Percentiles rank a stretch among this genome's conserved stretches.
phyloP scores from a whole-genome alignment of 345 rosid species.

The Lagerstroemia speciosa region DNA sequence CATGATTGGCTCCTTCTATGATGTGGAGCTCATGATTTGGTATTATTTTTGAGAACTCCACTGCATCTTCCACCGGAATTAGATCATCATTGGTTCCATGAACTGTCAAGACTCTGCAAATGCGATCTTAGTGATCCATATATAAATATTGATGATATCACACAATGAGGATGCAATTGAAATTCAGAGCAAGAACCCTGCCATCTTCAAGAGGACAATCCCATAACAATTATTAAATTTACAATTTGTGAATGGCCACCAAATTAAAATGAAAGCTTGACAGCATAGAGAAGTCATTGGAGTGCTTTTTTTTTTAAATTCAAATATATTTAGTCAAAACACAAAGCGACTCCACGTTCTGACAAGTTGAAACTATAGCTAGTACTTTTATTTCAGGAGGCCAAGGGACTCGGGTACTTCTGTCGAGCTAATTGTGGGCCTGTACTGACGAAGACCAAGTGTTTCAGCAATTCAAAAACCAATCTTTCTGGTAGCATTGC shows the following conservation, averaged over 20 bases:
- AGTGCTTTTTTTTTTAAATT: too few relatives aligned
- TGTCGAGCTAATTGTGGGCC: too few relatives aligned
- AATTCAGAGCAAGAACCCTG: neutral
- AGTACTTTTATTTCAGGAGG: too few relatives aligned
- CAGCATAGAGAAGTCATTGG: too few relatives aligned
- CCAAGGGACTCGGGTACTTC: too few relatives aligned
- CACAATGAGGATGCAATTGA: neutral
- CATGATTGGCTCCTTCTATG: conserved; percentile 59
- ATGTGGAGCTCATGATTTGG: conserved; percentile 53
- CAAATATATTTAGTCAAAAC: too few relatives aligned
- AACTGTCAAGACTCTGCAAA: conserved; percentile 56
- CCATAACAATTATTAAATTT: neutral
- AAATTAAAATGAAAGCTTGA: neutral
- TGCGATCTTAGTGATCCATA: neutral
- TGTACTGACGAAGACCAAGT: too few relatives aligned
- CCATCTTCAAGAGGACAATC: neutral
- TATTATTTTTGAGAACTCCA: conserved; percentile 59
- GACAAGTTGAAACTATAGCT: too few relatives aligned
- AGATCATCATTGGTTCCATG: conserved; percentile 59
- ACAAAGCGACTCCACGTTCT: too few relatives aligned
- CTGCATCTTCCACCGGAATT: conserved; percentile 58
- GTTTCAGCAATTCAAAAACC: too few relatives aligned
- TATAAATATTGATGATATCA: neutral
- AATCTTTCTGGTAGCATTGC: neutral
- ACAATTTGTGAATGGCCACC: neutral